Evolutionary conservation across 768 basidiomycete species (phyloP), one percentile per base, ranked within the genome.

Genomic region (Auricularia auricula-judae): DNA sequence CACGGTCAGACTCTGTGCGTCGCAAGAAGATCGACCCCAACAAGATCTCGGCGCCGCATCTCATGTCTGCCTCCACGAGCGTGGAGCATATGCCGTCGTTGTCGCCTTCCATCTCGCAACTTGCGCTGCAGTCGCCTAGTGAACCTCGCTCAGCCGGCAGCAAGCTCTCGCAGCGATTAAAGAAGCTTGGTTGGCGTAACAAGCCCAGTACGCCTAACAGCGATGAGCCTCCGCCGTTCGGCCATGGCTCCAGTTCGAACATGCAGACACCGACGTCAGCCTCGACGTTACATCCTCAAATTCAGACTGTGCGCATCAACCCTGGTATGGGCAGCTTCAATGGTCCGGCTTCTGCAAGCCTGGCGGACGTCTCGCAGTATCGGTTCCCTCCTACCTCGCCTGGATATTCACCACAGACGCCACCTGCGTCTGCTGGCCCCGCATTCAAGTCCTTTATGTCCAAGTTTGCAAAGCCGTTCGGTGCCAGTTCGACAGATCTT

Each of bases 371-470:
- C 18, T 76, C 74, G 29, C 79, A 83, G 67, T 80, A 82, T 66
- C 87, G 84, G 71, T 78, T 82, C 3, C 74, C 83, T 29, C 60
- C 21, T 73, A 82, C 36, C 74, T 83, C 1, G 84, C 56, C 56
- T 7, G 56, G 56, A 5, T 35, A 59, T 23, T 59, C 56, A 29
- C 56, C 87, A n/a, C 85, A 51, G 47, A 14, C 81, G 66, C 86
- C 87, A n/a, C 85, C 87, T 68, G 82, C 88, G 3, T 84, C 86
- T 23, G 82, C 87, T 34, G 80, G 85, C 21, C 90, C 90, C 39
- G 86, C 89, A 23, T 70, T 92, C 33, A 89, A 84, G 73, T 86
- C 89, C 14, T 86, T 93, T 73, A 91, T 93, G 83, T 83, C 89
- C 35, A 84, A 88, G 36, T 89, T 92, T 29, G 56, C 29, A 10